A percentile compares a stretch with the other conserved stretches of the same genome.
These are phyloP conservation scores for Arctium lappa DNA, from an alignment of 129 eudicot species.

Conservation along the genomic window DNA sequence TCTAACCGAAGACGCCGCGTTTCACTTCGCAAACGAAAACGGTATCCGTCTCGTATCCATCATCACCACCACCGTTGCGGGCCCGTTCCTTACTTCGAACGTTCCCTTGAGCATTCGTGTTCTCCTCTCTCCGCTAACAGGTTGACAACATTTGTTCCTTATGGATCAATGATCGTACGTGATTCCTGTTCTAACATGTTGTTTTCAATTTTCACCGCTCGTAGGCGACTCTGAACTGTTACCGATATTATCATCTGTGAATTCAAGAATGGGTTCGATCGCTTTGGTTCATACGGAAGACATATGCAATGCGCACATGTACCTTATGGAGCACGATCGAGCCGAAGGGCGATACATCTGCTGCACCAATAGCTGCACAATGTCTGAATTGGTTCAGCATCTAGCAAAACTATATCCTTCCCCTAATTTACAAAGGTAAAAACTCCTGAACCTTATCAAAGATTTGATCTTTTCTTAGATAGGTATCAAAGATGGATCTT, in stretches of 20 bases:
- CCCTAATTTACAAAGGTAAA: slow-evolving; percentile 47
- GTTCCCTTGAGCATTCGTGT: slow-evolving; percentile 73
- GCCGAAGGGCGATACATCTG: slow-evolving; percentile 78
- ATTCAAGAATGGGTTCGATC: slow-evolving; percentile 90
- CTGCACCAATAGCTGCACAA: slow-evolving; percentile 46
- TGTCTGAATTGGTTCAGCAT: slow-evolving; percentile 51
- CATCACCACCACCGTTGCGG: slow-evolving; percentile 73
- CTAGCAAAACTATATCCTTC: slow-evolving; percentile 54
- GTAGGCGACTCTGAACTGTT: slow-evolving; percentile 54
- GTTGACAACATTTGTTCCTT: slow-evolving; percentile 25
- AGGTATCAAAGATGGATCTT: neutral
- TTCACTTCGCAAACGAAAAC: slow-evolving; percentile 53
- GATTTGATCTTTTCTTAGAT: neutral
- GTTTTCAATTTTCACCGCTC: neutral
- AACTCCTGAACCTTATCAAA: neutral
- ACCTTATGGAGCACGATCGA: slow-evolving; percentile 69
- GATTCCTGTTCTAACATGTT: neutral
- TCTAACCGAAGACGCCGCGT: slow-evolving; percentile 71
- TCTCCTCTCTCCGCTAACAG: slow-evolving; percentile 85
- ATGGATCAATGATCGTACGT: neutral
- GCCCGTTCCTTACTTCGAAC: slow-evolving; percentile 69
- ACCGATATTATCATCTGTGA: slow-evolving; percentile 56
- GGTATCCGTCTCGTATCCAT: slow-evolving; percentile 61
- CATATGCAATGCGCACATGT: slow-evolving; percentile 81
- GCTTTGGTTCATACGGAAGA: slow-evolving; percentile 88